phyloP scores from a whole-genome alignment of 805 yeast species.

The Yarrowia alimentaria region DNA sequence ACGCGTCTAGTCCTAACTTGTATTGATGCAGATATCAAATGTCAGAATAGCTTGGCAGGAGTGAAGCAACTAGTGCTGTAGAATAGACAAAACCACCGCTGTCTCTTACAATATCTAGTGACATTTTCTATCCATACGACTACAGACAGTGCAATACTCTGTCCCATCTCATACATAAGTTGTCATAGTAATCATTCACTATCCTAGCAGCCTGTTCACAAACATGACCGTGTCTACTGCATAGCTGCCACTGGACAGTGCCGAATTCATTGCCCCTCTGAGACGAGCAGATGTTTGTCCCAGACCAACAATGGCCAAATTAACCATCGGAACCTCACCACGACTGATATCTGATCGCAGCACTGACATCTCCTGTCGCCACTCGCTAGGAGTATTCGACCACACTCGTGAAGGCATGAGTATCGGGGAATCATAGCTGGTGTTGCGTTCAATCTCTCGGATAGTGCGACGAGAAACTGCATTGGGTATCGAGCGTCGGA shows the following conservation, averaged over 20 bases:
- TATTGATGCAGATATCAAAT: no score
- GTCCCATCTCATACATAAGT: no score
- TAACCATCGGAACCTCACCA: not conserved
- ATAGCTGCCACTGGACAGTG: not conserved
- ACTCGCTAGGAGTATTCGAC: conserved; percentile 16
- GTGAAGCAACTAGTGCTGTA: no score
- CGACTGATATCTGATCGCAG: conserved; percentile 4
- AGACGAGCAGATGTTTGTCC: not conserved
- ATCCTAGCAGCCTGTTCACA: conserved; percentile 1
- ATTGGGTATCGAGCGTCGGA: conserved; percentile 19
- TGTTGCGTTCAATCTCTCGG: conserved; percentile 12
- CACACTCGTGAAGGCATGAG: conserved; percentile 15
- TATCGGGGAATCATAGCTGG: not conserved
- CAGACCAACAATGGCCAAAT: not conserved
- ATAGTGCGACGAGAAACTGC: conserved; percentile 14
- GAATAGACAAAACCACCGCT: no score
- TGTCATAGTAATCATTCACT: no score
- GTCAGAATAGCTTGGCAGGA: no score
- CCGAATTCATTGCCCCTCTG: not conserved
- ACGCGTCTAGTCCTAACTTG: no score
- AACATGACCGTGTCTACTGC: conserved; percentile 7
- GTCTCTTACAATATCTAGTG: no score
- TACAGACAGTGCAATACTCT: no score
- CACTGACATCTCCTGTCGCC: conserved; percentile 14
- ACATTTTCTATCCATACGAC: no score